Conservation (phyloP, 2,329 filamentous ascomycete genomes). For the Curvularia lunata region DNA sequence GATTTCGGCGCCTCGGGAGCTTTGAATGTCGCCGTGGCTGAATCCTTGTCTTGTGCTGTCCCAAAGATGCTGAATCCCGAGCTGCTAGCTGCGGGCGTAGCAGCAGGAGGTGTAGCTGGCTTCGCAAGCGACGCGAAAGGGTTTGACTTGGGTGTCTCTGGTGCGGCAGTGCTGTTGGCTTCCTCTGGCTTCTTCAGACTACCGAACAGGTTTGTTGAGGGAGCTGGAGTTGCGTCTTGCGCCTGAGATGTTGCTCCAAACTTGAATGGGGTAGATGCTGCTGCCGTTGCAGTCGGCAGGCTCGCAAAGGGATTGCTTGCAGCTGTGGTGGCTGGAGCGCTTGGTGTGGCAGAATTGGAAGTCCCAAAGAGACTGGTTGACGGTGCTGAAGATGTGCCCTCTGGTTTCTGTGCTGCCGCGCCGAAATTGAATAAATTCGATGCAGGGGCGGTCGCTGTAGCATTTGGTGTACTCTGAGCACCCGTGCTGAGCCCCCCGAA, state of each 20-base stretch:
- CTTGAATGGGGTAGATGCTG: conserved; percentile 14
- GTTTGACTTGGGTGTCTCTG: conserved; percentile 29
- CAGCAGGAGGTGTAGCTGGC: conserved; percentile 18
- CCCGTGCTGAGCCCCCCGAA: conserved; percentile 24
- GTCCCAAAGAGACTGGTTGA: conserved; percentile 24
- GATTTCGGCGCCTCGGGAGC: conserved; percentile 24
- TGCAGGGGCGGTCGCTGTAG: conserved; percentile 21
- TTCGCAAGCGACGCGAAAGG: conserved; percentile 28
- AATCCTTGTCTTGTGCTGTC: conserved; percentile 16
- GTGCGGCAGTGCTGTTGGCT: conserved; percentile 11
- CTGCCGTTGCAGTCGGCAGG: conserved; percentile 17
- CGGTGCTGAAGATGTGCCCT: conserved; percentile 19
- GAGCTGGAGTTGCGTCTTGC: conserved; percentile 16
- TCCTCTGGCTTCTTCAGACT: conserved; percentile 25
- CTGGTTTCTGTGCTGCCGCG: conserved; percentile 18
- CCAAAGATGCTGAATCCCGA: conserved; percentile 26
- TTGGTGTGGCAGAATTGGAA: conserved; percentile 9
- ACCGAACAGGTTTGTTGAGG: conserved; percentile 25
- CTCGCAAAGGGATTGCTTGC: conserved; percentile 25
- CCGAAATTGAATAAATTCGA: conserved; percentile 26
- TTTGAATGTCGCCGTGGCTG: conserved; percentile 12
- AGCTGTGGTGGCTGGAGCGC: conserved; percentile 15
- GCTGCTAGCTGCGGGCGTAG: conserved; percentile 14
- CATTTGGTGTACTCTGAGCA: conserved; percentile 17
- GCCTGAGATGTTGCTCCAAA: conserved; percentile 19